Conservation (phyloP, 2,329 filamentous ascomycete genomes). For the Aspergillus melleus region DNA sequence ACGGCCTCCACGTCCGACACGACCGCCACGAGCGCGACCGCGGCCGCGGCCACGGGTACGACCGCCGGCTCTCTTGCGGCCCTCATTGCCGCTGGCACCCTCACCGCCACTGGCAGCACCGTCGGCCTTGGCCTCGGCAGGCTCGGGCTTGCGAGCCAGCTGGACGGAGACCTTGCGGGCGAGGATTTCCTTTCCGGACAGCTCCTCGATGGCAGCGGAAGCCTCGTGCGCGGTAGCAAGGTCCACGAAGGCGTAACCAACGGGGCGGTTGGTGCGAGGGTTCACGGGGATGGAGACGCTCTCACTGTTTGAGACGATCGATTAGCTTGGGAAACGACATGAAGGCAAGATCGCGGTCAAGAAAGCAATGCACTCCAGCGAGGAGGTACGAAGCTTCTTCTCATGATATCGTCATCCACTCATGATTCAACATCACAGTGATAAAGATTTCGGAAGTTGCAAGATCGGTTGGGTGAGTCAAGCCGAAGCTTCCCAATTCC, state of each 20-base stretch:
- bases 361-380: conserved; percentile 2
- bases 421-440: not conserved
- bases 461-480: not conserved
- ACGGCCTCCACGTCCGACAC: conserved; percentile 64
- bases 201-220: conserved; percentile 89
- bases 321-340: conserved; percentile 31
- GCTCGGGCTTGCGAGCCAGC: conserved; percentile 95
- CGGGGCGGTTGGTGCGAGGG: conserved; percentile 95
- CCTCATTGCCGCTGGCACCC: conserved; percentile 66
- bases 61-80: conserved; percentile 61
- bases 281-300: conserved; percentile 99
- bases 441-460: too few relatives aligned
- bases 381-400: not conserved
- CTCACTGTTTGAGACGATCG: conserved; percentile 63
- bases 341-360: not conserved
- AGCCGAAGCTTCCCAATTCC: not conserved
- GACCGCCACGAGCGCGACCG: conserved; percentile 66
- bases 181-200: conserved; percentile 96
- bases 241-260: conserved; percentile 98
- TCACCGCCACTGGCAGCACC: conserved; percentile 71
- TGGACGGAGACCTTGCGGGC: conserved; percentile 99
- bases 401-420: too few relatives aligned
- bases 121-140: conserved; percentile 73
- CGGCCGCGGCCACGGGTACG: conserved; percentile 64
- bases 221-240: conserved; percentile 92